Conservation (phyloP, 2,329 filamentous ascomycete genomes). For the Colletotrichum tropicicola region DNA sequence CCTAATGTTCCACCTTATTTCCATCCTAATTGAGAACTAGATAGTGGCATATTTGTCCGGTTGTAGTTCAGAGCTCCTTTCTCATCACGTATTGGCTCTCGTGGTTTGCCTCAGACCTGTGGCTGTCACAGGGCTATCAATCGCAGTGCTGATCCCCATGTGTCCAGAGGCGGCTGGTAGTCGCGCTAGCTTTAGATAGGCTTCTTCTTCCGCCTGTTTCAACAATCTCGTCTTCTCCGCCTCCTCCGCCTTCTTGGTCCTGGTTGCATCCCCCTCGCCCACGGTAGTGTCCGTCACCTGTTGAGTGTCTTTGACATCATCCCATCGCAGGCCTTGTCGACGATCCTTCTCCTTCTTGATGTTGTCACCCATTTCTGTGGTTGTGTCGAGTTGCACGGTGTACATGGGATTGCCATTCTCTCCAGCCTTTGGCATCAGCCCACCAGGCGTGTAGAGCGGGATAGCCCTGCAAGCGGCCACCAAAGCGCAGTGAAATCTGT, state of each 20-base stretch:
- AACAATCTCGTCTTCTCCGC: background rate
- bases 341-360: conserved; percentile 29
- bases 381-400: conserved; percentile 14
- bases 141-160: background rate
- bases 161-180: background rate
- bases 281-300: background rate
- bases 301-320: background rate
- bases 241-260: background rate
- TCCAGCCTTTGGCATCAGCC: conserved; percentile 9
- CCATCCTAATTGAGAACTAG: no score
- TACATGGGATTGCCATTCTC: conserved; percentile 32
- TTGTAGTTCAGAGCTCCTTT: no score
- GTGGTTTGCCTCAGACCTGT: background rate
- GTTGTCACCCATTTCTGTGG: conserved; percentile 16
- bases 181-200: background rate
- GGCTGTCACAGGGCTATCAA: background rate
- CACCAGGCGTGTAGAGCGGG: conserved; percentile 61
- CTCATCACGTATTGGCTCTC: background rate
- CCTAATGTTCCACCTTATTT: no score
- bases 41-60: no score
- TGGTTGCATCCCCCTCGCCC: no score
- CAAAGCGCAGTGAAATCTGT: conserved; percentile 78
- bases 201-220: conserved; percentile 3
- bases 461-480: conserved; percentile 74
- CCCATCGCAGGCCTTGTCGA: conserved; percentile 25